These are phyloP conservation scores for Taiozyma onychis DNA, from an alignment of 1,139 yeast genomes.

Conservation along the genomic window DNA sequence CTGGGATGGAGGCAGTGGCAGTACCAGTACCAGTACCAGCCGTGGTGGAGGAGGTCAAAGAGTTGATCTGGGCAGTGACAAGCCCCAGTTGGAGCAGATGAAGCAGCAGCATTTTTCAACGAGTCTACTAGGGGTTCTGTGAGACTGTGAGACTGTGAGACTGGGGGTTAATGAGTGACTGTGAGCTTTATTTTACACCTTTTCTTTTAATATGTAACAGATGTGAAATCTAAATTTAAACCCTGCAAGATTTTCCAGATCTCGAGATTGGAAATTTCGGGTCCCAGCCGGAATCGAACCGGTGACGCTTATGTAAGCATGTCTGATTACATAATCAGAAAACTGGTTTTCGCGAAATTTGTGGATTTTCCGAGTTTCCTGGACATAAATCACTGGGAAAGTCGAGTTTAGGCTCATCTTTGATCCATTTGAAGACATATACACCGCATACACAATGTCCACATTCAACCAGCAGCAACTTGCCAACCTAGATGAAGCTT, in stretches of 20 bases:
- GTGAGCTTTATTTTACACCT: too few species aligned
- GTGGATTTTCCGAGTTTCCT: too few species aligned
- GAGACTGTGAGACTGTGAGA: too few species aligned
- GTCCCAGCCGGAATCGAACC: background rate
- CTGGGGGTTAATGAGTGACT: too few species aligned
- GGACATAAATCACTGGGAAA: too few species aligned
- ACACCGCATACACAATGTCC: conserved; percentile 36
- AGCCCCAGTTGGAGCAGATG: background rate
- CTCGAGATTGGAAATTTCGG: background rate
- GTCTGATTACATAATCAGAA: too few species aligned
- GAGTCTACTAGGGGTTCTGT: too few species aligned
- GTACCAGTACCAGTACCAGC: background rate
- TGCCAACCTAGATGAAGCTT: conserved; percentile 59
- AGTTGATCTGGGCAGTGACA: background rate
- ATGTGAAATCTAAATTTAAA: background rate
- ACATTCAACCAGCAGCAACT: conserved; percentile 51
- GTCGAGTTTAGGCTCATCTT: too few species aligned
- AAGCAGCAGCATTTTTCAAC: background rate
- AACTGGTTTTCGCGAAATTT: too few species aligned
- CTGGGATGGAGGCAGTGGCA: background rate
- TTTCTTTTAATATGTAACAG: background rate
- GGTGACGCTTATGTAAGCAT: background rate
- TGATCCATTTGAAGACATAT: background rate
- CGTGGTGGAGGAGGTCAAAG: background rate
- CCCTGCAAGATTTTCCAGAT: background rate